Conservation (phyloP, 257 asterid species). For the Scutellaria galericulata region DNA sequence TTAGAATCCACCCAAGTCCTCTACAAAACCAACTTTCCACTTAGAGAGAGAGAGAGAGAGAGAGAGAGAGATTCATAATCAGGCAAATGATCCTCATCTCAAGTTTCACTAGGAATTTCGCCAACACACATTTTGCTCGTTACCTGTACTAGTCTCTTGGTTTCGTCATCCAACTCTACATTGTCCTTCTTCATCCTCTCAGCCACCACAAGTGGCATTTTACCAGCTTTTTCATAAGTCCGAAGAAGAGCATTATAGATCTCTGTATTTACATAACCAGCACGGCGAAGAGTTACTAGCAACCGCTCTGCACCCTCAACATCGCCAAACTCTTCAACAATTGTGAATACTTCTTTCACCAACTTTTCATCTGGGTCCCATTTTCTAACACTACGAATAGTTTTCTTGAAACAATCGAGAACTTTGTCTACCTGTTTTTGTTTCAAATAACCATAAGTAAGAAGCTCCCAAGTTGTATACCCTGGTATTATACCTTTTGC, state of each 20-base stretch:
- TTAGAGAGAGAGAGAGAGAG: not conserved
- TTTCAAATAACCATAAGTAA: slow-evolving; percentile 81
- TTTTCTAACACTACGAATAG: slow-evolving; percentile 64
- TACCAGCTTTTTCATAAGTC: slow-evolving; percentile 76
- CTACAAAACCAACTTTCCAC: too few relatives aligned
- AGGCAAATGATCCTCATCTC: slow-evolving; percentile 20
- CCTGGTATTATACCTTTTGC: slow-evolving; percentile 58
- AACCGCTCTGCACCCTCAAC: slow-evolving; percentile 72
- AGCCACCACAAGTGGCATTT: slow-evolving; percentile 72
- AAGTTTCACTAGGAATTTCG: slow-evolving; percentile 62
- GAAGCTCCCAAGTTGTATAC: slow-evolving; percentile 91
- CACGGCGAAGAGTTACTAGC: slow-evolving; percentile 58
- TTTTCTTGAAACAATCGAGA: slow-evolving; percentile 63
- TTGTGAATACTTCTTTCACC: slow-evolving; percentile 50
- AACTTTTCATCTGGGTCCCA: slow-evolving; percentile 79
- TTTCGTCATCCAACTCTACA: slow-evolving; percentile 66
- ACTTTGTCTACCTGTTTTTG: slow-evolving; percentile 51
- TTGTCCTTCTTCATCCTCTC: slow-evolving; percentile 92
- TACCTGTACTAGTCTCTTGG: slow-evolving; percentile 50
- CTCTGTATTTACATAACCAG: slow-evolving; percentile 61
- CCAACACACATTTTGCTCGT: slow-evolving; percentile 74
- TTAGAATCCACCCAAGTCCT: too few relatives aligned
- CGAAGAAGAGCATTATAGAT: slow-evolving; percentile 71
- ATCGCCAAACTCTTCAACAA: slow-evolving; percentile 71
- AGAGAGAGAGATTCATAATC: not conserved